These are phyloP conservation scores for Lodderomyces beijingensis DNA, from an alignment of 1,139 yeast genomes.

Conservation along the genomic window DNA sequence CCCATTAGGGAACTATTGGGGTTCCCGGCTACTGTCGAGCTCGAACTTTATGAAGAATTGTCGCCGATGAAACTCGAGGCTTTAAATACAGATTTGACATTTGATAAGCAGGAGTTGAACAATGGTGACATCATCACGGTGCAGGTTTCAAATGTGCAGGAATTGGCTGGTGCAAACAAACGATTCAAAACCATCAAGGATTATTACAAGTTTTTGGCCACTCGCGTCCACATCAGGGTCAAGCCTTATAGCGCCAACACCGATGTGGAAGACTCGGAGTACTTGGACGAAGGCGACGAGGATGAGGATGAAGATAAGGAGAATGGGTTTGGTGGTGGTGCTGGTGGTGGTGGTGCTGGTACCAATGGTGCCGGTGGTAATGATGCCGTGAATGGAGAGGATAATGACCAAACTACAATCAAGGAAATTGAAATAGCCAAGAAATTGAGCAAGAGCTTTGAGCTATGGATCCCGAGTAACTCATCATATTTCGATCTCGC, in stretches of 20 bases:
- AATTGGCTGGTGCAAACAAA: slow-evolving; percentile 16
- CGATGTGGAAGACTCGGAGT: slow-evolving; percentile 49
- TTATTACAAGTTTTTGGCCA: slow-evolving; percentile 60
- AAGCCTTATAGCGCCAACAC: slow-evolving; percentile 43
- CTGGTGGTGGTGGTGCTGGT: slow-evolving; percentile 8
- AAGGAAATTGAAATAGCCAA: slow-evolving; percentile 16
- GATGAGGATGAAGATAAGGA: slow-evolving; percentile 13
- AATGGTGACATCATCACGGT: slow-evolving; percentile 79
- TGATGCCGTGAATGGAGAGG: slow-evolving; percentile 2
- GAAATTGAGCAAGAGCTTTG: slow-evolving; percentile 33
- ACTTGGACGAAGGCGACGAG: slow-evolving; percentile 22
- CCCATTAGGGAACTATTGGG: slow-evolving; percentile 43
- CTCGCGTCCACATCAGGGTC: slow-evolving; percentile 60
- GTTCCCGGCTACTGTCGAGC: slow-evolving; percentile 32
- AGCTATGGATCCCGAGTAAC: slow-evolving; percentile 66
- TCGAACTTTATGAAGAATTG: slow-evolving; percentile 66
- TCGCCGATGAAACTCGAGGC: slow-evolving; percentile 58
- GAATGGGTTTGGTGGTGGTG: too few species aligned
- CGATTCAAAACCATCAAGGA: slow-evolving; percentile 36
- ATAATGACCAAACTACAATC: slow-evolving; percentile 10
- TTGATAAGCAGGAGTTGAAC: slow-evolving; percentile 61
- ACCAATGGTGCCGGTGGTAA: slow-evolving; percentile 1
- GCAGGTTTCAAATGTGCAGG: slow-evolving; percentile 30
- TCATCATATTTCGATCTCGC: slow-evolving; percentile 60
- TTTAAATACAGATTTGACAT: slow-evolving; percentile 40